A percentile compares a stretch with the other conserved stretches of the same genome.
These are phyloP conservation scores for Nasturtium officinale DNA, from an alignment of 345 rosid genomes.

Conservation along the genomic window DNA sequence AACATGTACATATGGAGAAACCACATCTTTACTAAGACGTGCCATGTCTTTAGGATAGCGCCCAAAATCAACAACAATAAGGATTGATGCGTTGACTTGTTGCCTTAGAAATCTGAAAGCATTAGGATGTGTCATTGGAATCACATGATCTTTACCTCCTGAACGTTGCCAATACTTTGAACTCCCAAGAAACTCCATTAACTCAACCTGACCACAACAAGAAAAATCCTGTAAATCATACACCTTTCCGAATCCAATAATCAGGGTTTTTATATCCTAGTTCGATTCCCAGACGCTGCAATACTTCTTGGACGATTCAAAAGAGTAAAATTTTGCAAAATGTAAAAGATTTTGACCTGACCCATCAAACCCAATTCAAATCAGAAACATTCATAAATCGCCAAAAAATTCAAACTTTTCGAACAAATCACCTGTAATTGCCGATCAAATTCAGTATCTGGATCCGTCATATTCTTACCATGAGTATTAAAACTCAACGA, in stretches of 20 bases:
- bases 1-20: constrained; percentile 89
- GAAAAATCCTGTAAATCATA: neutral
- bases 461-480: constrained; percentile 93
- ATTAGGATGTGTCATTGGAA: constrained; percentile 99
- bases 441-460: constrained; percentile 84
- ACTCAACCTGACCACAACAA: constrained; percentile 63
- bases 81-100: constrained; percentile 81
- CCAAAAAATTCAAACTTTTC: neutral
- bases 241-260: neutral
- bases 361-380: neutral
- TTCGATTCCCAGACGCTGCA: neutral
- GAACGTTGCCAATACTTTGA: constrained; percentile 93
- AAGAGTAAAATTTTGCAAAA: neutral
- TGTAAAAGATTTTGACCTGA: constrained; percentile 1
- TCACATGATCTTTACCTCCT: constrained; percentile 90
- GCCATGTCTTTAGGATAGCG: constrained; percentile 74
- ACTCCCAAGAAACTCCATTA: constrained; percentile 61
- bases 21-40: constrained; percentile 81
- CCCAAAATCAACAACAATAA: constrained; percentile 89
- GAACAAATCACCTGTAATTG: constrained; percentile 68
- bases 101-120: constrained; percentile 93
- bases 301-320: neutral
- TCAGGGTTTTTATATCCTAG: neutral
- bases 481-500: constrained; percentile 88
- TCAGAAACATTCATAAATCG: neutral